phyloP scores from a whole-genome alignment of 2,329 filamentous ascomycete genomes.

The Geosmithia flava region DNA sequence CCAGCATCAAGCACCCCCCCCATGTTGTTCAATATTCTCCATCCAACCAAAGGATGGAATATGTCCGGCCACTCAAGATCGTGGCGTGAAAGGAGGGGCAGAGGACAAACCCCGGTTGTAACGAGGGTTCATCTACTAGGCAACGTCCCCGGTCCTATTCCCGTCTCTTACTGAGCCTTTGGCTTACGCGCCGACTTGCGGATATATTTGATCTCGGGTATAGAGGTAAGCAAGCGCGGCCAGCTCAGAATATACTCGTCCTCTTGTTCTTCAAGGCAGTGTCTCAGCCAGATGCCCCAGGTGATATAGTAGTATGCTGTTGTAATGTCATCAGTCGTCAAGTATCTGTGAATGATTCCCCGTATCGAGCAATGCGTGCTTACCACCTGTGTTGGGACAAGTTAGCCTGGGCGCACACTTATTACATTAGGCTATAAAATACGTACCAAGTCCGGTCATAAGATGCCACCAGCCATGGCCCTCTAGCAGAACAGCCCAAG shows the following conservation, averaged over 20 bases:
- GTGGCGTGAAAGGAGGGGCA: too few relatives aligned
- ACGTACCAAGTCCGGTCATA: constrained; percentile 60
- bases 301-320: constrained; percentile 69
- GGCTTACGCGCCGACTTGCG: constrained; percentile 7
- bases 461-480: constrained; percentile 56
- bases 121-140: too few relatives aligned
- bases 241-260: constrained; percentile 61
- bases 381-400: constrained; percentile 5
- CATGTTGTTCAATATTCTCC: too few relatives aligned
- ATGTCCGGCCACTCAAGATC: too few relatives aligned
- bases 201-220: constrained; percentile 31
- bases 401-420: too few relatives aligned
- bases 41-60: too few relatives aligned
- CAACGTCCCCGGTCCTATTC: too few relatives aligned
- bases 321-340: constrained; percentile 5
- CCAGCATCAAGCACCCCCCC: too few relatives aligned
- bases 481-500: constrained; percentile 64
- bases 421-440: neutral
- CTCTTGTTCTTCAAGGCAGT: constrained; percentile 61
- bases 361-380: neutral
- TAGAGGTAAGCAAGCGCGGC: constrained; percentile 45
- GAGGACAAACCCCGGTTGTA: too few relatives aligned
- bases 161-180: neutral
- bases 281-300: constrained; percentile 73
- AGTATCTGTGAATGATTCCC: neutral